Percentiles rank a stretch among this genome's conserved stretches.
These are phyloP conservation scores for Hanseniaspora meyeri DNA, from an alignment of 805 yeast genomes.

Conservation along the genomic window DNA sequence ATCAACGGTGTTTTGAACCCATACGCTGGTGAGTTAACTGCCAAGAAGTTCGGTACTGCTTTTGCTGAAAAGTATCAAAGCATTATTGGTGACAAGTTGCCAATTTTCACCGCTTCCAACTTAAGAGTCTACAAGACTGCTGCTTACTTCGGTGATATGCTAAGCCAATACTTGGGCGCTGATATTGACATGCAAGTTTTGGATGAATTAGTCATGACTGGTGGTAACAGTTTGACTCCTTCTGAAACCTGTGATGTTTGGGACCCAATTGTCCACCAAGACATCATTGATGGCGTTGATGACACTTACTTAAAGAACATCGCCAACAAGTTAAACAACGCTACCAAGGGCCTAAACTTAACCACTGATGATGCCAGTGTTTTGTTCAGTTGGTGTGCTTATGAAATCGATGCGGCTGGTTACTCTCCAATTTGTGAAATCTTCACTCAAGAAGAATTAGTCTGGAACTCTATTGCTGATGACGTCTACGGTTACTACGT, in stretches of 20 bases:
- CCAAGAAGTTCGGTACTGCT: slow-evolving; percentile 33
- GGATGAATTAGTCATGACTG: slow-evolving; percentile 33
- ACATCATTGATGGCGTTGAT: slow-evolving; percentile 17
- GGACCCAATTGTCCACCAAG: slow-evolving; percentile 20
- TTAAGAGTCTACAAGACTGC: slow-evolving; percentile 39
- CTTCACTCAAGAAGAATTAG: slow-evolving; percentile 56
- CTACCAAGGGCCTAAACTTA: slow-evolving; percentile 44
- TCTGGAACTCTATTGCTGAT: slow-evolving; percentile 46
- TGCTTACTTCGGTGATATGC: slow-evolving; percentile 37
- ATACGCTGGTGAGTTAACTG: slow-evolving; percentile 38
- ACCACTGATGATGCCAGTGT: slow-evolving; percentile 40
- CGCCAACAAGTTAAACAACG: slow-evolving; percentile 41
- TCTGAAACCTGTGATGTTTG: slow-evolving; percentile 34
- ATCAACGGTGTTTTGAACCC: slow-evolving; percentile 23
- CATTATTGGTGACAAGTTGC: slow-evolving; percentile 31
- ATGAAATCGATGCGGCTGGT: slow-evolving; percentile 61
- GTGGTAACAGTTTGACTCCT: slow-evolving; percentile 42
- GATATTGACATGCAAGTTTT: slow-evolving; percentile 30
- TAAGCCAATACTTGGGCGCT: slow-evolving; percentile 33
- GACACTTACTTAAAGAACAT: slow-evolving; percentile 38
- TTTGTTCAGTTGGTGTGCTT: slow-evolving; percentile 57
- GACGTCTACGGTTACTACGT: slow-evolving; percentile 51
- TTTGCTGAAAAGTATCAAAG: slow-evolving; percentile 35
- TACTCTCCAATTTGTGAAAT: slow-evolving; percentile 55
- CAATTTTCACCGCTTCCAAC: slow-evolving; percentile 40